Conservation (phyloP, 148 eudicot genomes). For the Chenopodium berlandieri region DNA sequence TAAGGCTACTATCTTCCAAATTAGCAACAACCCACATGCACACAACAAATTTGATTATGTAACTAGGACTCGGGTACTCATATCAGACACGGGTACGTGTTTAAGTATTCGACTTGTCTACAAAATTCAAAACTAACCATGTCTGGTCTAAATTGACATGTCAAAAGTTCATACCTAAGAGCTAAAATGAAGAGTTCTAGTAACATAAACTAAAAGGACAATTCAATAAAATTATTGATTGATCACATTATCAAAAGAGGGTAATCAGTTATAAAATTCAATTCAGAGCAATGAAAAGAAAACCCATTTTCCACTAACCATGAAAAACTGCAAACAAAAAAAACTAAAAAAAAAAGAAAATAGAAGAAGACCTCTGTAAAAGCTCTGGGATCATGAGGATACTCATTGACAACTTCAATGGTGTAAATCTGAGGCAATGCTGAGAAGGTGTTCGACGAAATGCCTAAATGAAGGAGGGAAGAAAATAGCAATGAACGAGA, state of each 20-base stretch:
- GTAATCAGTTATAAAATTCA: background rate
- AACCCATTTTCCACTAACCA: background rate
- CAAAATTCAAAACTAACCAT: too few species aligned
- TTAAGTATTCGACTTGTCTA: background rate
- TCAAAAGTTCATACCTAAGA: background rate
- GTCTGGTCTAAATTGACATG: background rate
- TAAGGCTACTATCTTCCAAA: background rate
- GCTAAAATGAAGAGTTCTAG: background rate
- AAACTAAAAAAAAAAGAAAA: background rate
- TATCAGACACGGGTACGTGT: background rate
- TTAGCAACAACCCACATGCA: background rate
- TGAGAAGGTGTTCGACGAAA: constrained; percentile 37
- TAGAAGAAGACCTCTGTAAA: constrained; percentile 64
- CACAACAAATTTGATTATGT: background rate
- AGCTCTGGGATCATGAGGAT: constrained; percentile 79
- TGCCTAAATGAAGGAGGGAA: constrained; percentile 26
- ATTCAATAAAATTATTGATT: background rate
- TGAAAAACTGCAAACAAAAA: too few species aligned
- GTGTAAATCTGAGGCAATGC: constrained; percentile 34
- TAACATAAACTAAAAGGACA: background rate
- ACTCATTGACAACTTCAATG: constrained; percentile 60
- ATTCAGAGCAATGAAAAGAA: background rate
- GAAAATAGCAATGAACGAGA: background rate
- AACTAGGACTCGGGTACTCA: background rate
- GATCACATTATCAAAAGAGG: background rate